These are phyloP conservation scores for Mikania micrantha DNA, from an alignment of 129 eudicot genomes.

Conservation along the genomic window DNA sequence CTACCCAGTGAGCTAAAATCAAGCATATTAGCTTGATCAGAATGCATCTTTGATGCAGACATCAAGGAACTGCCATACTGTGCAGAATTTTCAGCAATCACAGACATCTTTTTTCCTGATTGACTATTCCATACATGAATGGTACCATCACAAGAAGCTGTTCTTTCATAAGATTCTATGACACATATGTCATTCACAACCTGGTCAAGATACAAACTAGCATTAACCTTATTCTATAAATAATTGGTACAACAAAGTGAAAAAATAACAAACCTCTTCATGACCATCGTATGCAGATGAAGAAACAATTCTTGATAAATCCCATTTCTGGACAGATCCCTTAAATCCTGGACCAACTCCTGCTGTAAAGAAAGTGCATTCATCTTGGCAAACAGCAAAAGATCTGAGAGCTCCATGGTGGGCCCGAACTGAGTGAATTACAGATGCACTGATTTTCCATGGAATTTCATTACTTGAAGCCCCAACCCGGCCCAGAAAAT, in stretches of 20 bases:
- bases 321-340: constrained; percentile 97
- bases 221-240: neutral
- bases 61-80: constrained; percentile 34
- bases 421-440: constrained; percentile 75
- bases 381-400: constrained; percentile 75
- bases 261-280: constrained; percentile 66
- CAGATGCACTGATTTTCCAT: constrained; percentile 94
- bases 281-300: constrained; percentile 82
- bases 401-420: constrained; percentile 91
- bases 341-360: constrained; percentile 97
- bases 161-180: constrained; percentile 59
- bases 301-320: constrained; percentile 53
- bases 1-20: constrained; percentile 61
- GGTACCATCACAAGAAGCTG: constrained; percentile 97
- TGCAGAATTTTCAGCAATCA: constrained; percentile 57
- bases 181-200: constrained; percentile 86
- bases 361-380: constrained; percentile 72
- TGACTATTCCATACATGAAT: constrained; percentile 91
- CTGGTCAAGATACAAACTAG: constrained; percentile 35
- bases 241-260: neutral
- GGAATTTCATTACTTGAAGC: constrained; percentile 79
- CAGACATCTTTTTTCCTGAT: constrained; percentile 64
- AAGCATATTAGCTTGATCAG: constrained; percentile 74
- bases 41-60: constrained; percentile 42
- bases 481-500: constrained; percentile 66